These are phyloP conservation scores for Durotheca rogersii DNA, from an alignment of 495 filamentous ascomycete species.

Conservation along the genomic window DNA sequence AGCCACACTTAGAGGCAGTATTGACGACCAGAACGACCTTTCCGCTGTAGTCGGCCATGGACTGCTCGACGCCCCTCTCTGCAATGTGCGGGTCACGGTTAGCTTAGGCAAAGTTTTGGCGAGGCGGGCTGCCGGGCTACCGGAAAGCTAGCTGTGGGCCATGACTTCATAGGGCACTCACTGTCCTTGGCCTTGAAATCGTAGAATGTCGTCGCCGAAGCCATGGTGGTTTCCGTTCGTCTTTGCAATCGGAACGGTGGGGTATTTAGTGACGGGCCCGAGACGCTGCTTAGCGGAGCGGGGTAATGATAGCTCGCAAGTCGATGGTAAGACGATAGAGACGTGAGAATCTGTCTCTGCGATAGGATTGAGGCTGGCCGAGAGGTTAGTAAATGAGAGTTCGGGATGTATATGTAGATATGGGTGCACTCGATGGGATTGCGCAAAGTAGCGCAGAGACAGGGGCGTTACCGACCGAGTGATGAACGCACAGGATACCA, in stretches of 20 bases:
- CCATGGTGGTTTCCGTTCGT: slow-evolving; percentile 54
- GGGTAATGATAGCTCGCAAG: slow-evolving; percentile 15
- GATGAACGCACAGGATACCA: slow-evolving; percentile 12
- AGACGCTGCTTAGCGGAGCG: slow-evolving; percentile 13
- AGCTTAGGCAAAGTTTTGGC: neutral
- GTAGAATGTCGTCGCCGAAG: slow-evolving; percentile 85
- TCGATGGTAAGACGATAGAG: slow-evolving; percentile 10
- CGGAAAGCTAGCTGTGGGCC: neutral
- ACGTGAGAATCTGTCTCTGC: slow-evolving; percentile 3
- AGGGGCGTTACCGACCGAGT: too few species aligned
- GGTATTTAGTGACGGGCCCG: slow-evolving; percentile 15
- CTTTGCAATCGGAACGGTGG: slow-evolving; percentile 6
- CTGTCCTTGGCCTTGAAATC: slow-evolving; percentile 86
- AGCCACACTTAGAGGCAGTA: slow-evolving; percentile 98
- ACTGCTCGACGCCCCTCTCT: slow-evolving; percentile 75
- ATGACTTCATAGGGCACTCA: slow-evolving; percentile 44
- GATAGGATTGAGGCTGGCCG: neutral
- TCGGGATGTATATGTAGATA: too few species aligned
- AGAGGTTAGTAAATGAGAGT: neutral
- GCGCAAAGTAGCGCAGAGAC: too few species aligned
- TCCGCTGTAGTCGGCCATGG: slow-evolving; percentile 68
- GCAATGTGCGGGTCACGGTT: slow-evolving; percentile 16
- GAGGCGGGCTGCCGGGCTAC: too few species aligned
- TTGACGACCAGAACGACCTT: slow-evolving; percentile 97
- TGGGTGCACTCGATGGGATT: too few species aligned